A percentile compares a stretch with the other conserved stretches of the same genome.
These are phyloP conservation scores for Mrakia gelida DNA, from an alignment of 768 basidiomycete species.

Conservation along the genomic window DNA sequence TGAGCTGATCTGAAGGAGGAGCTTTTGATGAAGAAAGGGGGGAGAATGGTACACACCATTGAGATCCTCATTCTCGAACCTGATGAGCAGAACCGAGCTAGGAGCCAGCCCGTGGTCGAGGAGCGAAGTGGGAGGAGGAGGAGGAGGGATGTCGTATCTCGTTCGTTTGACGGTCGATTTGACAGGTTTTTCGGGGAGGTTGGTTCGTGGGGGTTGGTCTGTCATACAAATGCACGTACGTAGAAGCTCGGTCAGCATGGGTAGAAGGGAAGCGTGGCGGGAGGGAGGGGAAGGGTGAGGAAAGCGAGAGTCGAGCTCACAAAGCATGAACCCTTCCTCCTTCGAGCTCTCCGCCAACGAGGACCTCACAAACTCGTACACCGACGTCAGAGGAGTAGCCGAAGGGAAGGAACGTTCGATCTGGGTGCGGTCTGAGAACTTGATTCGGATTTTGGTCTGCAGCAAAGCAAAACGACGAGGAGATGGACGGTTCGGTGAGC, in stretches of 20 bases:
- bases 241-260: background rate
- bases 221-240: too few relatives aligned
- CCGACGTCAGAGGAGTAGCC: background rate
- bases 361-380: constrained; percentile 28
- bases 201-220: constrained; percentile 20
- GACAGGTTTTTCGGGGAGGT: constrained; percentile 9
- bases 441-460: constrained; percentile 32
- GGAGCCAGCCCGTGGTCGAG: constrained; percentile 25
- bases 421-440: constrained; percentile 30
- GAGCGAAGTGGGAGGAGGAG: constrained; percentile 7
- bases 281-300: background rate
- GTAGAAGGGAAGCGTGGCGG: background rate
- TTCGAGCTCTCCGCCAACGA: background rate
- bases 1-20: background rate
- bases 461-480: too few relatives aligned
- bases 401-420: constrained; percentile 28
- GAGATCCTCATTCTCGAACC: constrained; percentile 18
- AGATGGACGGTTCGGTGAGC: background rate
- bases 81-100: constrained; percentile 21
- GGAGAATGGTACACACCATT: background rate
- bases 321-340: constrained; percentile 16
- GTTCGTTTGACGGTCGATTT: constrained; percentile 11
- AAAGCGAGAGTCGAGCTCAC: background rate
- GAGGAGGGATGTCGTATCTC: background rate
- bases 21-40: background rate